Percentiles rank a stretch among this genome's conserved stretches.
phyloP scores from a whole-genome alignment of 495 filamentous ascomycete genomes.

The Podospora didyma region DNA sequence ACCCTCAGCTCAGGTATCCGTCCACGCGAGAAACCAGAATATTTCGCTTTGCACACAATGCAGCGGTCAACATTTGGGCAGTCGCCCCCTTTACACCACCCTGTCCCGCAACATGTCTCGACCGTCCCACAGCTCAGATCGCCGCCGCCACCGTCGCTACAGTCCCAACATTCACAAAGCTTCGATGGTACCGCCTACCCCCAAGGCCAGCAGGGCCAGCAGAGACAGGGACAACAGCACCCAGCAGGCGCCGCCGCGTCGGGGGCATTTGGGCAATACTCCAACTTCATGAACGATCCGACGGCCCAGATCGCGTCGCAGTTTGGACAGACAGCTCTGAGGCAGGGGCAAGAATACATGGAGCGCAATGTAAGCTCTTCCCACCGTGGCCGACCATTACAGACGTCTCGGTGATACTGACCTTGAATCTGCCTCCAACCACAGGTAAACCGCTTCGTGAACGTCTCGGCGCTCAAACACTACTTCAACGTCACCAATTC shows the following conservation, averaged over 20 bases:
- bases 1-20: too few relatives aligned
- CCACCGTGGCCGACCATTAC: background rate
- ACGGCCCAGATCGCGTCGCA: slow-evolving; percentile 96
- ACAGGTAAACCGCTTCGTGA: slow-evolving; percentile 90
- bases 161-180: slow-evolving; percentile 63
- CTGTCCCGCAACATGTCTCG: slow-evolving; percentile 96
- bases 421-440: too few relatives aligned
- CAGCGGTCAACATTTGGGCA: slow-evolving; percentile 77
- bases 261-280: slow-evolving; percentile 64
- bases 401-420: too few relatives aligned
- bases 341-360: slow-evolving; percentile 84
- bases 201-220: slow-evolving; percentile 42
- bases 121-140: slow-evolving; percentile 98
- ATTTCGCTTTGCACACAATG: slow-evolving; percentile 48
- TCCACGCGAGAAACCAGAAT: background rate
- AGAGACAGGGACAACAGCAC: slow-evolving; percentile 31
- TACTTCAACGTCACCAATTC: slow-evolving; percentile 97
- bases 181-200: slow-evolving; percentile 76
- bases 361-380: slow-evolving; percentile 73
- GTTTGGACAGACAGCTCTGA: slow-evolving; percentile 85
- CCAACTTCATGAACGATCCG: slow-evolving; percentile 89
- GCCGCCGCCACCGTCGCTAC: slow-evolving; percentile 76
- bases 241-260: slow-evolving; percentile 34
- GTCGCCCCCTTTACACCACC: slow-evolving; percentile 95
- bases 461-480: slow-evolving; percentile 86